A percentile compares a stretch with the other conserved stretches of the same genome.
Conservation (phyloP, 805 yeast species). For the Wilhelminamyces savonicus region DNA sequence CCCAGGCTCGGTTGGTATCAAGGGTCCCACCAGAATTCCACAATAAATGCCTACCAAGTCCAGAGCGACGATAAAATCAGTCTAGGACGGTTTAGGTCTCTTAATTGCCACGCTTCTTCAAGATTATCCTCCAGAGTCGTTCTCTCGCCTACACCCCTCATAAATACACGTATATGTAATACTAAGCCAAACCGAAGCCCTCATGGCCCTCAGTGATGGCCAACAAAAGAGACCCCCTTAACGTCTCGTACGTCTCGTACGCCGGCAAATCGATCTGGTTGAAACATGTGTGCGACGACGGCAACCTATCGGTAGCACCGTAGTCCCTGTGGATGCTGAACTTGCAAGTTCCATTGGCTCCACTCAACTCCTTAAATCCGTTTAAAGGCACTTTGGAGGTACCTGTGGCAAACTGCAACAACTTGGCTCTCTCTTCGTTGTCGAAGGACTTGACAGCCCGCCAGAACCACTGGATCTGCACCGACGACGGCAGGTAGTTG, state of each 20-base stretch:
- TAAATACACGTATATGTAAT: too few species aligned
- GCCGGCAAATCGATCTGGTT: slow-evolving; percentile 93
- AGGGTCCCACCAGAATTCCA: too few species aligned
- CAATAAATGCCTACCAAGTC: too few species aligned
- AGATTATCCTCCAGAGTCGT: too few species aligned
- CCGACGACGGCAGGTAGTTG: slow-evolving; percentile 75
- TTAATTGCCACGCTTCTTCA: too few species aligned
- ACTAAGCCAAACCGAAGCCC: slow-evolving; percentile 82
- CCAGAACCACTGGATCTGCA: slow-evolving; percentile 97
- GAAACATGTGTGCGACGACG: slow-evolving; percentile 95
- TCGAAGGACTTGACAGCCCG: slow-evolving; percentile 93
- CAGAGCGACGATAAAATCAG: too few species aligned
- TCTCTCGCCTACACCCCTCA: too few species aligned
- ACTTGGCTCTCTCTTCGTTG: slow-evolving; percentile 86
- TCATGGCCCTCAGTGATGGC: slow-evolving; percentile 94
- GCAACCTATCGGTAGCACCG: slow-evolving; percentile 79
- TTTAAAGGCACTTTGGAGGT: slow-evolving; percentile 93
- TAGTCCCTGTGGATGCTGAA: slow-evolving; percentile 88
- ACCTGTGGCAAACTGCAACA: slow-evolving; percentile 94
- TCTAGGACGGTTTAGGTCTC: too few species aligned
- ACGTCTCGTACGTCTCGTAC: slow-evolving; percentile 80
- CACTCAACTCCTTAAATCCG: slow-evolving; percentile 86
- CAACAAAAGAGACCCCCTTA: slow-evolving; percentile 70
- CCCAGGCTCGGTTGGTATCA: too few species aligned
- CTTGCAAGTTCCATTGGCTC: slow-evolving; percentile 79